A percentile compares a stretch with the other conserved stretches of the same genome.
phyloP scores from a whole-genome alignment of 257 asterid genomes.

The Nicotiana attenuata region DNA sequence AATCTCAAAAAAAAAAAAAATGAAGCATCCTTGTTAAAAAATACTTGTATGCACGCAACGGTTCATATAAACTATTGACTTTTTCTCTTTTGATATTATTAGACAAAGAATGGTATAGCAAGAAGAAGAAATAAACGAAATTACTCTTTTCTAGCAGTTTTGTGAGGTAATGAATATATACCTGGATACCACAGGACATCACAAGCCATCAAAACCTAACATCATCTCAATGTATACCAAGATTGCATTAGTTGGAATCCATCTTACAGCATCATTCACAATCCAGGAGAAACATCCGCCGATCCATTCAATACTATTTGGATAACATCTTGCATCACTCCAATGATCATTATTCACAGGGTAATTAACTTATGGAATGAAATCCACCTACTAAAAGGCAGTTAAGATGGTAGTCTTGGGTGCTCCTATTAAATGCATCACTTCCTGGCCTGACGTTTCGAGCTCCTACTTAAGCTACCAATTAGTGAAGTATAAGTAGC shows the following conservation, averaged over 20 bases:
- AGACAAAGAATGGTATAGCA: no score
- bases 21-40: no score
- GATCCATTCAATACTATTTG: not conserved
- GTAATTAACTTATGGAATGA: not conserved
- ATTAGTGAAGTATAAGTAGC: conserved; percentile 62
- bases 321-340: no score
- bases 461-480: conserved; percentile 43
- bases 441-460: conserved; percentile 22
- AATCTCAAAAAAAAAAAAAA: no score
- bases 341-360: not conserved
- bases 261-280: not conserved
- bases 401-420: not conserved
- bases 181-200: not conserved
- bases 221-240: not conserved
- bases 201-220: not conserved
- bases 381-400: not conserved
- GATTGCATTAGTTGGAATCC: not conserved
- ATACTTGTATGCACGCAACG: no score
- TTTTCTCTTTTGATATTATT: no score
- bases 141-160: no score
- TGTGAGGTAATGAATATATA: no score
- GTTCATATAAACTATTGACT: no score
- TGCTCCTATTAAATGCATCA: conserved; percentile 8
- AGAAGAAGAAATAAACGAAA: no score
- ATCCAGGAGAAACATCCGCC: not conserved